These are phyloP conservation scores for Cylindrotheca closterium DNA, from an alignment of 108 stramenopile genomes.

Conservation along the genomic window DNA sequence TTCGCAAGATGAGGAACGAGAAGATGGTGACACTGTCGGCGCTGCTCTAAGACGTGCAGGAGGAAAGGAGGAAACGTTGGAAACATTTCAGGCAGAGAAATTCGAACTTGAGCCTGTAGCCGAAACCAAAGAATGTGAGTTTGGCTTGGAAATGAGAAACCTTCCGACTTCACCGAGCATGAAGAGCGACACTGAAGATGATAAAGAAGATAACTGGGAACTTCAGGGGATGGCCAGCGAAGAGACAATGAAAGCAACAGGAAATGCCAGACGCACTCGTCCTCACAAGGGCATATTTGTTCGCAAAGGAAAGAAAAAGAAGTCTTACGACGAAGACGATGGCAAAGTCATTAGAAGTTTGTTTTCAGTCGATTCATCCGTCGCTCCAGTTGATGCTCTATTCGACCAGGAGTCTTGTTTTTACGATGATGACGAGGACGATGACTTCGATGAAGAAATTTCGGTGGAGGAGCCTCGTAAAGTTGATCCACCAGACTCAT, in stretches of 20 bases:
- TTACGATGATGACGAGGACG: slow-evolving; percentile 2
- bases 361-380: slow-evolving; percentile 5
- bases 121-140: background rate
- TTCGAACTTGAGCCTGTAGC: background rate
- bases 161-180: slow-evolving; percentile 25
- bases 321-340: background rate
- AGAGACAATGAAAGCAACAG: slow-evolving; percentile 32
- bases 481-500: background rate
- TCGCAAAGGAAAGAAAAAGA: background rate
- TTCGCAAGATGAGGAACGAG: no score
- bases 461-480: background rate
- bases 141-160: background rate
- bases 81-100: background rate
- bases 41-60: background rate
- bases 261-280: slow-evolving; percentile 13
- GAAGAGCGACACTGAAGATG: slow-evolving; percentile 18
- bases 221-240: slow-evolving; percentile 31
- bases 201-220: slow-evolving; percentile 20
- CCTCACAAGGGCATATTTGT: background rate
- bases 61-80: slow-evolving; percentile 1
- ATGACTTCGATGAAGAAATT: background rate
- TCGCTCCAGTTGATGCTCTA: background rate
- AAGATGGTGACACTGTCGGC: no score
- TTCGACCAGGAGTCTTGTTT: background rate
- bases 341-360: background rate